phyloP scores from a whole-genome alignment of 345 rosid genomes.

The Heritiera littoralis region DNA sequence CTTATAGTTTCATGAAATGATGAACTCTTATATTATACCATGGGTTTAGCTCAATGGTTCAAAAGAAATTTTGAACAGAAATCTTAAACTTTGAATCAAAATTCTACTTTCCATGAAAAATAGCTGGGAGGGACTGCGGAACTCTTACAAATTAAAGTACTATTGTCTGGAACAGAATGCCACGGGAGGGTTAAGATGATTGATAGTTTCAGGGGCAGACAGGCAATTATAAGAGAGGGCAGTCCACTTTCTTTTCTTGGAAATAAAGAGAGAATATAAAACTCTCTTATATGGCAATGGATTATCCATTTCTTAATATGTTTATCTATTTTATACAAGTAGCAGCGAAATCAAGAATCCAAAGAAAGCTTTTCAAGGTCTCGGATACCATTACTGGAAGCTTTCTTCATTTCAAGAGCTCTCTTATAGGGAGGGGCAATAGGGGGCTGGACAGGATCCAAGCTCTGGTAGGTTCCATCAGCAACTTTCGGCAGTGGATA shows the following conservation, averaged over 20 bases:
- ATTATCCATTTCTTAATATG: conserved; percentile 21
- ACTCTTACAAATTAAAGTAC: background rate
- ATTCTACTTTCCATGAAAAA: background rate
- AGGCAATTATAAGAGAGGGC: conserved; percentile 8
- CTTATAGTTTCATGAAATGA: too few relatives aligned
- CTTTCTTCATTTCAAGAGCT: conserved; percentile 91
- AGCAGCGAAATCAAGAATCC: conserved; percentile 42
- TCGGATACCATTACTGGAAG: conserved; percentile 56
- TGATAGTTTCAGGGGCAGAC: conserved; percentile 19
- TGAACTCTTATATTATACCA: background rate
- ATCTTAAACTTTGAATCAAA: background rate
- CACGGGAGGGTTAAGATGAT: background rate
- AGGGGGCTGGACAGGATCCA: conserved; percentile 91
- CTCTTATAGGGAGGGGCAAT: conserved; percentile 90
- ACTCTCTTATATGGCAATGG: conserved; percentile 8
- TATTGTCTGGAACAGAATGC: background rate
- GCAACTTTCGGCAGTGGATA: conserved; percentile 81
- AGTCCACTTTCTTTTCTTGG: background rate
- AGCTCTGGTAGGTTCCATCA: conserved; percentile 71
- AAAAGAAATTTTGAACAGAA: background rate
- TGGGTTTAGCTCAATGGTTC: background rate
- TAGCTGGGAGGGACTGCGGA: too few relatives aligned
- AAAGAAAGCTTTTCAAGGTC: conserved; percentile 48
- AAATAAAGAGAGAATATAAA: background rate
- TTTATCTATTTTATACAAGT: conserved; percentile 24